Conservation (phyloP, 2,329 filamentous ascomycete genomes). For the Fusarium drepaniforme region DNA sequence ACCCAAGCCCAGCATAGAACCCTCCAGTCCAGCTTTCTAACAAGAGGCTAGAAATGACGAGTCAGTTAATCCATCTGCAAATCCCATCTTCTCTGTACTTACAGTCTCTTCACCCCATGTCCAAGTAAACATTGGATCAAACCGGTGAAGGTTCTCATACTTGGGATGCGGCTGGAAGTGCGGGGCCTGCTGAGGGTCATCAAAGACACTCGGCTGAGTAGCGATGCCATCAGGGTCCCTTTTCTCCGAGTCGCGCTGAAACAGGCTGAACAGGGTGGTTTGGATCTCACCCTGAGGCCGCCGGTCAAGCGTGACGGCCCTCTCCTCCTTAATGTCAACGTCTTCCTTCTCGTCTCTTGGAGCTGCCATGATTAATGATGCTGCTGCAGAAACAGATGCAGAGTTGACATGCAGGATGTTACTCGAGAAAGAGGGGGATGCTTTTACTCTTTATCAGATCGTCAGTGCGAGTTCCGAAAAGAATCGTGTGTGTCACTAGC, state of each 20-base stretch:
- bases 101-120: constrained; percentile 54
- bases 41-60: constrained; percentile 39
- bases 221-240: neutral
- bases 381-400: neutral
- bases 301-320: neutral
- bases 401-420: neutral
- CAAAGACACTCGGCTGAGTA: neutral
- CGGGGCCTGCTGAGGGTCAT: neutral
- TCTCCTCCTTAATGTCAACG: neutral
- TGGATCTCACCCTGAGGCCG: neutral
- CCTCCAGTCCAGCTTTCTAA: neutral
- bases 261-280: neutral
- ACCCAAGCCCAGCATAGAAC: neutral
- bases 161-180: constrained; percentile 4
- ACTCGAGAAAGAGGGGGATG: neutral
- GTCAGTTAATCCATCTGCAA: too few relatives aligned
- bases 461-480: neutral
- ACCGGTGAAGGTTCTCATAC: constrained; percentile 57
- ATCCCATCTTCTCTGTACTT: neutral
- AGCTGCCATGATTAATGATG: neutral
- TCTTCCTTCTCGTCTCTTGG: neutral
- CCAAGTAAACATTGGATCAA: constrained; percentile 60
- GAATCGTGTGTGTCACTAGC: neutral
- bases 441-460: neutral
- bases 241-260: neutral